phyloP scores from a whole-genome alignment of 192 early-diverging fungal genomes.

The Backusella tarrabulga region DNA sequence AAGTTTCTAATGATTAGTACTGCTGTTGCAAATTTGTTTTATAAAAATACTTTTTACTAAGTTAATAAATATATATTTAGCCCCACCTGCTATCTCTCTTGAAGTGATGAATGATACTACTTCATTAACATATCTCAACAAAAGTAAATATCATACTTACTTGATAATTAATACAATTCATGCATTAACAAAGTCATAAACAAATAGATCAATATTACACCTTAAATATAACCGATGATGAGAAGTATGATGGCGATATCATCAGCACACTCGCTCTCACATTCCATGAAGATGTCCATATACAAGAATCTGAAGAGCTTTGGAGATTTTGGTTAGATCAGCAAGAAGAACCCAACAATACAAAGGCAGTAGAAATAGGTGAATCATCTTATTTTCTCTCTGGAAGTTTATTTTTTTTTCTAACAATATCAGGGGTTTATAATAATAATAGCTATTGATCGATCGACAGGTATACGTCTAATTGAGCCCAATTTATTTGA shows the following conservation, averaged over 20 bases:
- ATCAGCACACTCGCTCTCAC: background rate
- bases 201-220: background rate
- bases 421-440: background rate
- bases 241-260: background rate
- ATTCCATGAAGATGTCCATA: background rate
- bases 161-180: background rate
- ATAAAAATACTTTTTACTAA: background rate
- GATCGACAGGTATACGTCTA: constrained; percentile 43
- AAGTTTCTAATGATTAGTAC: background rate
- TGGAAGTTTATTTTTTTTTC: background rate
- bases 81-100: background rate
- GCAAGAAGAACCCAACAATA: background rate
- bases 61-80: background rate
- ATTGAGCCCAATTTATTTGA: constrained; percentile 64
- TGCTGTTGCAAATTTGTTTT: background rate
- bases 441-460: background rate
- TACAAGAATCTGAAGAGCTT: background rate
- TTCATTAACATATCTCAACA: background rate
- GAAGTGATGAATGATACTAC: background rate
- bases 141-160: background rate
- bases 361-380: background rate
- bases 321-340: background rate
- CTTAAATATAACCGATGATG: background rate
- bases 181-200: background rate
- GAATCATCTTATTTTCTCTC: background rate